Evolutionary conservation across 345 rosid genomes (phyloP).

Genomic region (Mercurialis annua): DNA sequence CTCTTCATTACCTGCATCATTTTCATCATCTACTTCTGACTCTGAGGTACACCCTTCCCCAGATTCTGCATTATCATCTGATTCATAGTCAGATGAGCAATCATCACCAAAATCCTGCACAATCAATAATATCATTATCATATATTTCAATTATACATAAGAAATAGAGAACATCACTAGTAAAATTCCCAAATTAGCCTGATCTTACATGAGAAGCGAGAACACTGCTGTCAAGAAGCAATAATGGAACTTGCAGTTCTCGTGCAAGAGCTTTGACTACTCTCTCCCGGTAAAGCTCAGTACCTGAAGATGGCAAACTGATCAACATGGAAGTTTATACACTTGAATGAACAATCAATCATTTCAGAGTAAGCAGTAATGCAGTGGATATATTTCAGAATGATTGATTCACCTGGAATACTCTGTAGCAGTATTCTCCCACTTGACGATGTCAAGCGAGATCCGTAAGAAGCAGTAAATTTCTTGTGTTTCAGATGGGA

Average conservation of each 20-base stretch:
- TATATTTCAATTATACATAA: background rate
- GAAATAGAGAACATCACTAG: background rate
- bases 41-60: conserved; percentile 66
- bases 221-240: conserved; percentile 85
- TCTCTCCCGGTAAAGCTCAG: conserved; percentile 92
- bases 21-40: conserved; percentile 85
- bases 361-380: background rate
- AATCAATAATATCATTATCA: conserved; percentile 21
- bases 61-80: conserved; percentile 66
- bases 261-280: conserved; percentile 86
- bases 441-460: conserved; percentile 77
- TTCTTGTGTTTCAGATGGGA: conserved; percentile 78
- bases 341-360: background rate
- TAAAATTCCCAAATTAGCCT: conserved; percentile 14
- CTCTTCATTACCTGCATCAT: conserved; percentile 61
- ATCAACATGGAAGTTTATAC: conserved; percentile 12
- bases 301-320: conserved; percentile 50
- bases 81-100: conserved; percentile 53
- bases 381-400: conserved; percentile 5
- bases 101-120: conserved; percentile 79
- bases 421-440: conserved; percentile 90
- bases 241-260: conserved; percentile 73
- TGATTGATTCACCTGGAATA: conserved; percentile 61
- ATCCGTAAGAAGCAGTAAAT: conserved; percentile 53
- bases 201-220: conserved; percentile 96